Percentiles rank a stretch among this genome's conserved stretches.
Evolutionary conservation across 345 rosid genomes (phyloP).

Genomic region (Corymbia maculata): DNA sequence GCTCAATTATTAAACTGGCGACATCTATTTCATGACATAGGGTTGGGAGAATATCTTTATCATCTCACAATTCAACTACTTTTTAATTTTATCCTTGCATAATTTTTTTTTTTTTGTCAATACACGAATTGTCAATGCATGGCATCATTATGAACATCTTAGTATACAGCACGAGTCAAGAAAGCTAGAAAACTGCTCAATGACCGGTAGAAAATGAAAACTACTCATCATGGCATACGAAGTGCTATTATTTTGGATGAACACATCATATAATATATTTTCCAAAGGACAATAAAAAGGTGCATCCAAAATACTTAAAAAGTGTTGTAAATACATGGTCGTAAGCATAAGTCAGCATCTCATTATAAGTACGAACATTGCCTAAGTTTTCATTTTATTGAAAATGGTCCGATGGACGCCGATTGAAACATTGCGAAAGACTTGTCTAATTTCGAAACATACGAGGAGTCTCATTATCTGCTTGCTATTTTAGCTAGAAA

Average conservation of each 20-base stretch:
- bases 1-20: not conserved
- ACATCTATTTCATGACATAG: not conserved
- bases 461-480: not conserved
- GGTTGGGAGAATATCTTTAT: not conserved
- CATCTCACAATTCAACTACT: not conserved
- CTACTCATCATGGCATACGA: not conserved
- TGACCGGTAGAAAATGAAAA: not conserved
- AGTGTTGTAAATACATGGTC: too few species aligned
- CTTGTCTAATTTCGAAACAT: not conserved
- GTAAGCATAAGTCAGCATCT: not conserved
- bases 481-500: not conserved
- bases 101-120: too few species aligned
- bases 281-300: not conserved
- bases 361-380: not conserved
- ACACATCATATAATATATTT: not conserved
- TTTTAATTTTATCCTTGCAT: too few species aligned
- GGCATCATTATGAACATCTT: not conserved
- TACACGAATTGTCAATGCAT: not conserved
- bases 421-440: not conserved
- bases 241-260: not conserved
- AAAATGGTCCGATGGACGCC: not conserved
- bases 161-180: not conserved
- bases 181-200: not conserved
- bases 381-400: not conserved
- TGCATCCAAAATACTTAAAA: not conserved